These are phyloP conservation scores for Boeremia exigua DNA, from an alignment of 2,329 filamentous ascomycete genomes.

Conservation along the genomic window DNA sequence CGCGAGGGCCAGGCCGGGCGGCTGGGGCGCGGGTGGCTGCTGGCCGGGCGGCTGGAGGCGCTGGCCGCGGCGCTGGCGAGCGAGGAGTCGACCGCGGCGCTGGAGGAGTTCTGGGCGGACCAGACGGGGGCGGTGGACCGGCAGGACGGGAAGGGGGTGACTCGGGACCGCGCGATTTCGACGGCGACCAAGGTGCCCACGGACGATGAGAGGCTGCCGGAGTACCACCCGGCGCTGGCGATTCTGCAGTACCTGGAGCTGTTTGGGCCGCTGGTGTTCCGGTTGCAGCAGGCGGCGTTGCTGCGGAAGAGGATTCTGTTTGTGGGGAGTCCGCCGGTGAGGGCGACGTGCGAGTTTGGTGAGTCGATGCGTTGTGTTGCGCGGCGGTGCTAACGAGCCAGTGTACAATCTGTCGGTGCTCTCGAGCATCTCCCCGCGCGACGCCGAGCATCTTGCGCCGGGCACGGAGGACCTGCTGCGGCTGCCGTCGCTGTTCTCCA, in stretches of 20 bases:
- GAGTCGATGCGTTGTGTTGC: conserved; percentile 26
- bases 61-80: conserved; percentile 71
- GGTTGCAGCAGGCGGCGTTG: conserved; percentile 85
- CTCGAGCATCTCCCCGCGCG: conserved; percentile 80
- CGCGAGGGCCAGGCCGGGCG: conserved; percentile 74
- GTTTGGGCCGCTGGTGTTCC: conserved; percentile 91
- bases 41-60: conserved; percentile 76
- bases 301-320: conserved; percentile 88
- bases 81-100: conserved; percentile 63
- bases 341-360: conserved; percentile 89
- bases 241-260: conserved; percentile 76
- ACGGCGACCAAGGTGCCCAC: conserved; percentile 49
- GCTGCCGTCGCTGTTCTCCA: conserved; percentile 83
- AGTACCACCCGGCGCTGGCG: conserved; percentile 86
- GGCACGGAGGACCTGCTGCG: conserved; percentile 66
- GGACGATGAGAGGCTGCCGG: conserved; percentile 70
- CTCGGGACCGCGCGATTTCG: conserved; percentile 46
- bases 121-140: conserved; percentile 41
- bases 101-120: conserved; percentile 83
- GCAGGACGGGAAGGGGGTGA: conserved; percentile 4
- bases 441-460: conserved; percentile 71
- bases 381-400: conserved; percentile 44
- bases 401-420: conserved; percentile 95
- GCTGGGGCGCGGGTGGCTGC: conserved; percentile 86
- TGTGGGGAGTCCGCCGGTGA: conserved; percentile 83